These are phyloP conservation scores for Kodamaea hsintzibuensis DNA, from an alignment of 805 yeast species.

Conservation along the genomic window DNA sequence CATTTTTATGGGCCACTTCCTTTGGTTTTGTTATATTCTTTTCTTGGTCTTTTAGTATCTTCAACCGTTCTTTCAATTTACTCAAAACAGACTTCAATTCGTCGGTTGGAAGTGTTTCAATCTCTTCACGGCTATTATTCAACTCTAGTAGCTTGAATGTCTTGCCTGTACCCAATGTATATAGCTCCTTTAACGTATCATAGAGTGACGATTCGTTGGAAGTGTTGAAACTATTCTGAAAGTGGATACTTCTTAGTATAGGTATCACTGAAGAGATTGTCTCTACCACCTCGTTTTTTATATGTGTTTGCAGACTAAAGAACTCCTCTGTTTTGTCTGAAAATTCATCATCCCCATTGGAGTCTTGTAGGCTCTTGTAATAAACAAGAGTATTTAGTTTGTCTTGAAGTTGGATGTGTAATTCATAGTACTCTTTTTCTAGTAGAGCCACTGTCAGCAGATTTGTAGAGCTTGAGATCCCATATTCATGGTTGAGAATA, in stretches of 20 bases:
- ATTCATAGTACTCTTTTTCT: slow-evolving; percentile 27
- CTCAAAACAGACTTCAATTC: background rate
- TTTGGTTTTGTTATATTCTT: background rate
- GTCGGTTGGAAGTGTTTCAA: background rate
- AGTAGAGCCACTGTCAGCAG: slow-evolving; percentile 14
- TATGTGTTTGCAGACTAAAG: slow-evolving; percentile 1
- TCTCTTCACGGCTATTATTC: background rate
- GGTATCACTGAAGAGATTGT: slow-evolving; percentile 8
- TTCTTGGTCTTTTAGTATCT: background rate
- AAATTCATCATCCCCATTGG: background rate
- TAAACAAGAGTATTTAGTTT: slow-evolving; percentile 31
- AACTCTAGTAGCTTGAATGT: background rate
- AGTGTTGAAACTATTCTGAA: background rate
- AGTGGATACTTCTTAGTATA: slow-evolving; percentile 7
- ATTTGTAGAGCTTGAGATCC: slow-evolving; percentile 24
- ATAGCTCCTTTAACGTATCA: slow-evolving; percentile 1
- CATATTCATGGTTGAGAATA: slow-evolving; percentile 33
- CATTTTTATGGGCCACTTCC: background rate
- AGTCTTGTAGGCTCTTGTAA: slow-evolving; percentile 24
- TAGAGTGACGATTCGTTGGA: background rate
- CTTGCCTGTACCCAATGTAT: slow-evolving; percentile 3
- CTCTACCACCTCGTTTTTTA: slow-evolving; percentile 4
- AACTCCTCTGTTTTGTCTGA: background rate
- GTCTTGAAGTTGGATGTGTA: slow-evolving; percentile 24
- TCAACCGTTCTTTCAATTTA: background rate